phyloP scores from a whole-genome alignment of 768 basidiomycete genomes.

The Rossbeevera mucosa region DNA sequence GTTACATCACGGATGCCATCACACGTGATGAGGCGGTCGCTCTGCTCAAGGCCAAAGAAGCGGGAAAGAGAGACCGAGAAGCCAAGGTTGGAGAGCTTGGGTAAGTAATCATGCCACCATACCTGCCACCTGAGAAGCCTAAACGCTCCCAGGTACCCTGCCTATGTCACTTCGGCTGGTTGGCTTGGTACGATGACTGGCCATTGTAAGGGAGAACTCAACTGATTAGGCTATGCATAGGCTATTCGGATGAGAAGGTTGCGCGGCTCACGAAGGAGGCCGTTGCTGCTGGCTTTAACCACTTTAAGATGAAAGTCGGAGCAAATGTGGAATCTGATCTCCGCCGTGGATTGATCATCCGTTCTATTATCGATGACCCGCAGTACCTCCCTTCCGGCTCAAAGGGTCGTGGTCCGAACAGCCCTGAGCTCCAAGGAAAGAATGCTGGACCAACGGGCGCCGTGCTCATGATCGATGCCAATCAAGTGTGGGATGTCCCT shows the following conservation, averaged over 20 bases:
- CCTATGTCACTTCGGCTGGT: slow-evolving; percentile 90
- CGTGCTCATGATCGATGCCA: slow-evolving; percentile 96
- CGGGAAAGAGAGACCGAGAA: slow-evolving; percentile 76
- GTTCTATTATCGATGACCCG: slow-evolving; percentile 93
- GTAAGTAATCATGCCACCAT: slow-evolving; percentile 30
- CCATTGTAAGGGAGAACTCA: background rate
- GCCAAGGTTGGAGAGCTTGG: slow-evolving; percentile 66
- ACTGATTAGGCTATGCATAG: slow-evolving; percentile 31
- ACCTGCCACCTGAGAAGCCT: background rate
- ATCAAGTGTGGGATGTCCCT: slow-evolving; percentile 94
- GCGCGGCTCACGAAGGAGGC: slow-evolving; percentile 82
- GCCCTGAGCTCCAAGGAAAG: slow-evolving; percentile 70
- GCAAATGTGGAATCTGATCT: slow-evolving; percentile 77
- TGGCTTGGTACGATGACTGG: slow-evolving; percentile 61
- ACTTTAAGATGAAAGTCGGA: slow-evolving; percentile 99
- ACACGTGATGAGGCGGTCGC: slow-evolving; percentile 85
- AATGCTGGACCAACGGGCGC: slow-evolving; percentile 93
- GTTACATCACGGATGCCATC: slow-evolving; percentile 92
- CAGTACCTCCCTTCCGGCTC: slow-evolving; percentile 63
- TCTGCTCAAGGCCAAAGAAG: slow-evolving; percentile 73
- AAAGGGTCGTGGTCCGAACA: slow-evolving; percentile 54
- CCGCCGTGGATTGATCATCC: slow-evolving; percentile 82
- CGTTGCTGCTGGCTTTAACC: slow-evolving; percentile 85
- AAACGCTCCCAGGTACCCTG: slow-evolving; percentile 63
- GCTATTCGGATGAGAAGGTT: slow-evolving; percentile 92